A percentile compares a stretch with the other conserved stretches of the same genome.
Evolutionary conservation across 768 basidiomycete species (phyloP).

Genomic region (Polyporus arcularius): DNA sequence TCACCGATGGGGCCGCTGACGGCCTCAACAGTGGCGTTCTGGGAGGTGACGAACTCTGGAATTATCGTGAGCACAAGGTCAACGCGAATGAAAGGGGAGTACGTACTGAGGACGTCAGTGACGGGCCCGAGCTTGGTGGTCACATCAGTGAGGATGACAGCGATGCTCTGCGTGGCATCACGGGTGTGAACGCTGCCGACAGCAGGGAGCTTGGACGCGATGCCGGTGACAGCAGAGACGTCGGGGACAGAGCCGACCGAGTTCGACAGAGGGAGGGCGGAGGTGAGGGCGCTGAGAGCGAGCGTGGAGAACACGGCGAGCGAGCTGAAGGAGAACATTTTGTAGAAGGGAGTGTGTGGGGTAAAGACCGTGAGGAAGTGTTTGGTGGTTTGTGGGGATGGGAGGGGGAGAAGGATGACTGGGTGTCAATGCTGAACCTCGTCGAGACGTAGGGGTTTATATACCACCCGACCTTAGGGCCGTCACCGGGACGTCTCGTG

Average conservation of each 20-base stretch:
- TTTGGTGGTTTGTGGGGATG: not conserved
- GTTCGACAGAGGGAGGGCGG: conserved; percentile 17
- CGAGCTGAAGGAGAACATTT: conserved; percentile 39
- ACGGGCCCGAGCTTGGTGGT: conserved; percentile 14
- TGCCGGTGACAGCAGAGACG: not conserved
- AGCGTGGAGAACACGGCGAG: conserved; percentile 29
- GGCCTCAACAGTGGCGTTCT: conserved; percentile 26
- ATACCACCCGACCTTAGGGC: conserved; percentile 7
- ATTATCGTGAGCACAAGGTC: not conserved
- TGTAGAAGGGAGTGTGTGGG: conserved; percentile 22
- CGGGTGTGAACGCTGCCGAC: conserved; percentile 14
- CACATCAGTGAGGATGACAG: conserved; percentile 29
- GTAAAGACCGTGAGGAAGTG: conserved; percentile 12
- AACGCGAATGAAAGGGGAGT: not conserved
- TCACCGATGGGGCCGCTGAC: conserved; percentile 25
- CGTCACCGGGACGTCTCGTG: not conserved
- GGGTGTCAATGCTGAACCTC: conserved; percentile 18
- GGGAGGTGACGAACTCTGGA: conserved; percentile 27
- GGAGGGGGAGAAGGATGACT: conserved; percentile 10
- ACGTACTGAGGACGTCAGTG: conserved; percentile 31
- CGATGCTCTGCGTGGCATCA: conserved; percentile 23
- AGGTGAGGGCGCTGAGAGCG: conserved; percentile 23
- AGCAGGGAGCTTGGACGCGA: not conserved
- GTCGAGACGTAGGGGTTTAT: not conserved
- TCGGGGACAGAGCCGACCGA: not conserved